Base-by-base conservation (phyloP, 2,329 filamentous ascomycete genomes). In the Hymenoscyphus occultus region DNA sequence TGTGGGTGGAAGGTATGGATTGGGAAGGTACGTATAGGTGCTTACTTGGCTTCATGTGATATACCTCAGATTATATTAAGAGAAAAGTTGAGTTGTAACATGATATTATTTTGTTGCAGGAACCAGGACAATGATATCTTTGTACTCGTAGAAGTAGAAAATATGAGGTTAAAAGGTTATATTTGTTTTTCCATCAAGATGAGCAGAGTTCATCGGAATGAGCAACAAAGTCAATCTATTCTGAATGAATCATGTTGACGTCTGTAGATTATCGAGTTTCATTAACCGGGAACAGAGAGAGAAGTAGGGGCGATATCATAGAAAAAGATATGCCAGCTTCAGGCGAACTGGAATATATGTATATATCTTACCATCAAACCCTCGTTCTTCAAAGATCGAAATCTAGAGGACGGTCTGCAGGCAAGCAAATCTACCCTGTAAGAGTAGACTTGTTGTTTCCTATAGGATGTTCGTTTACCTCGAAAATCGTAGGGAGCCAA, bases 391-490 rank as follows among this genome's bases (percentile, higher is more conserved):
- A 92, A 83, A 81, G 76, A 77, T 69, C 74, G 77, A 76, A 75
- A 80, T 83, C 85, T 86, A 81, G 80, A 82, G 77, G 85, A 85
- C 86, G 88, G 88, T 94, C 90, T 94, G 91, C 90, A 87, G 89
- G 88, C 82, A 82, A 93, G 90, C 84, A 79, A 79, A 78, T 79
- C 79, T 81, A 75, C 68, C 63, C 70, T 69, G 62, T 68, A 73
- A 69, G 78, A 81, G 75, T 76, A 72, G 76, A 77, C 74, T 75
- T 78, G 78, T 73, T 76, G 75, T 80, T 95, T 84, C 74, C 79
- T 97, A 83, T 97, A 84, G 91, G 92, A 92, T 86, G 93, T 85
- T 87, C 87, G 90, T 96, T 88, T 97, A 97, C 89, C 92, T 92
- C 87, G 86, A 86, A 84, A 90, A 87, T 89, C 90, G 92, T 89